Percentiles rank a stretch among this genome's conserved stretches.
Evolutionary conservation across 179 eudicot genomes (phyloP).

Genomic region (Camellia oleifera): DNA sequence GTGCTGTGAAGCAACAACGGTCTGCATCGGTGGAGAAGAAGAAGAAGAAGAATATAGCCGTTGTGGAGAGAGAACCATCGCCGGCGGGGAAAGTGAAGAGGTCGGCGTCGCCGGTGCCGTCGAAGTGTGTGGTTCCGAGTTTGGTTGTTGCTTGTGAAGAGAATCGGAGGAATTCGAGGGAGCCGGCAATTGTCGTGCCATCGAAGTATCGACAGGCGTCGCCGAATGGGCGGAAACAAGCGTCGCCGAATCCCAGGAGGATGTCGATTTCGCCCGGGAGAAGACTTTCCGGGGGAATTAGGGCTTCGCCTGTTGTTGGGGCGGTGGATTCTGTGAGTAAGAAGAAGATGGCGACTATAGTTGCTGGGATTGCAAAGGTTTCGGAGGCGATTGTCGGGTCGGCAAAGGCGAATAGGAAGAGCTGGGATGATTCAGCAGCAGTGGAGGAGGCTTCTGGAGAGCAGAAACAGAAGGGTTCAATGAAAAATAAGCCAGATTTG

Average conservation of each 20-base stretch:
- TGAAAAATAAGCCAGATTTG: slow-evolving; percentile 57
- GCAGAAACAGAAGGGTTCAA: slow-evolving; percentile 36
- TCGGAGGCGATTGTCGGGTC: slow-evolving; percentile 50
- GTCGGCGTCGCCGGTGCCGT: slow-evolving; percentile 85
- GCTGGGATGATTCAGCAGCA: slow-evolving; percentile 67
- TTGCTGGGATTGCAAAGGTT: slow-evolving; percentile 61
- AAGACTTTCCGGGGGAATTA: slow-evolving; percentile 53
- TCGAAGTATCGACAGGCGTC: slow-evolving; percentile 93
- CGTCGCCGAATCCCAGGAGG: slow-evolving; percentile 59
- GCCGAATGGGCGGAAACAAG: slow-evolving; percentile 58
- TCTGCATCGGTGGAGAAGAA: slow-evolving; percentile 52
- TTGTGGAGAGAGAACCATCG: slow-evolving; percentile 66
- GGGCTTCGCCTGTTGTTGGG: slow-evolving; percentile 28
- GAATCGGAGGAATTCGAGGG: slow-evolving; percentile 48
- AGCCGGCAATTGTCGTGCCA: slow-evolving; percentile 86
- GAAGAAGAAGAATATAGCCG: slow-evolving; percentile 13
- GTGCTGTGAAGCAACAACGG: slow-evolving; percentile 37
- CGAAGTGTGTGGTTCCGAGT: slow-evolving; percentile 89
- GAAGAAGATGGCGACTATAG: slow-evolving; percentile 63
- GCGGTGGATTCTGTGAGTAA: slow-evolving; percentile 50
- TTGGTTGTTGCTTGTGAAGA: slow-evolving; percentile 74
- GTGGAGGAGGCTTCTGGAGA: slow-evolving; percentile 25
- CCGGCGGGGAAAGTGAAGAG: slow-evolving; percentile 72
- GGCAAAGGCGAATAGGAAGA: slow-evolving; percentile 60
- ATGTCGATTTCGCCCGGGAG: slow-evolving; percentile 65